phyloP scores from a whole-genome alignment of 2,329 filamentous ascomycete genomes.

The Didymosphaeria variabile region DNA sequence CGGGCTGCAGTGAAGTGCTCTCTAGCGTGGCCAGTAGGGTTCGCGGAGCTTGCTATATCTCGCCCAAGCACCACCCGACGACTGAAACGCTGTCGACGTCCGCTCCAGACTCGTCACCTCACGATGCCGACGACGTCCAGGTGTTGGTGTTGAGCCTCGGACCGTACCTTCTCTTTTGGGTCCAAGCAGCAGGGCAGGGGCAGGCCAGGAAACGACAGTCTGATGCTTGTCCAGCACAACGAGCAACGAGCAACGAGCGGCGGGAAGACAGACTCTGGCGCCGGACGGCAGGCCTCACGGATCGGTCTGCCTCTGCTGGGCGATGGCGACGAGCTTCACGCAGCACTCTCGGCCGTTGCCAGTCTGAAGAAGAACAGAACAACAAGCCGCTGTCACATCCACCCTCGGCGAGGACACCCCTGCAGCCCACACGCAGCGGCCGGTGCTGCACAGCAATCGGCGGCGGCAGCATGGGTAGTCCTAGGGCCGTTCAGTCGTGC shows the following conservation, averaged over 20 bases:
- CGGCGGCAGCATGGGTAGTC: constrained; percentile 38
- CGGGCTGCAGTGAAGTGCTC: constrained; percentile 14
- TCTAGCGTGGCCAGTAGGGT: constrained; percentile 12
- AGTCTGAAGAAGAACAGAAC: constrained; percentile 15
- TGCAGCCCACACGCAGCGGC: constrained; percentile 28
- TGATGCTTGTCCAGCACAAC: background rate
- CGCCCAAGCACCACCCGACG: constrained; percentile 5
- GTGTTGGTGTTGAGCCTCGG: background rate
- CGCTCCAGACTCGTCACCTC: background rate
- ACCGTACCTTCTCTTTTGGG: constrained; percentile 8
- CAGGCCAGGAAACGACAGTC: background rate
- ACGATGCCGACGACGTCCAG: background rate
- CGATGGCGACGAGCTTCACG: background rate
- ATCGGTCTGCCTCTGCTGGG: background rate
- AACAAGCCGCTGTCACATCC: constrained; percentile 21
- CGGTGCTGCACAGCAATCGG: constrained; percentile 37
- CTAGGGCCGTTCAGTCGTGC: constrained; percentile 35
- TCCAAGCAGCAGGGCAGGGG: background rate
- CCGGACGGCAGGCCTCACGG: background rate
- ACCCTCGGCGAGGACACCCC: constrained; percentile 40
- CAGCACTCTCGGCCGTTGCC: background rate
- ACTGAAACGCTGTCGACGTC: background rate
- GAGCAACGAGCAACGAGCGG: constrained; percentile 11
- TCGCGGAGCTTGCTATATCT: constrained; percentile 12
- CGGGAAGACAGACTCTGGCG: background rate